phyloP scores from a whole-genome alignment of 768 basidiomycete genomes.

The Mycena vitilis region DNA sequence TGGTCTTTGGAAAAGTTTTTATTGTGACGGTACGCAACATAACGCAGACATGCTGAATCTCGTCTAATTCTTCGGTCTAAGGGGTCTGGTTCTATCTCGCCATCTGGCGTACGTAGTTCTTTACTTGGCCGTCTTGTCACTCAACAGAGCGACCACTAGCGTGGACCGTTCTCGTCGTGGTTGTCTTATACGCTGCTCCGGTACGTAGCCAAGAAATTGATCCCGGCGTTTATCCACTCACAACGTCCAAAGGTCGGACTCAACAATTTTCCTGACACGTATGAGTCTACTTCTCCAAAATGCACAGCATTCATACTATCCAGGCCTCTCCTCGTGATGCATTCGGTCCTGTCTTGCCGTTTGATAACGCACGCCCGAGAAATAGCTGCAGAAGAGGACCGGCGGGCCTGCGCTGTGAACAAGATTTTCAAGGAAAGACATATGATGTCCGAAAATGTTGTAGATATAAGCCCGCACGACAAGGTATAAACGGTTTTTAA shows the following conservation, averaged over 20 bases:
- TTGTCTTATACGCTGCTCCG: constrained; percentile 12
- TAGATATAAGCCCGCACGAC: constrained; percentile 15
- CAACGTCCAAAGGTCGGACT: background rate
- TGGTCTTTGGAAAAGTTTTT: constrained; percentile 12
- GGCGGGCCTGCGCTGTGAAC: background rate
- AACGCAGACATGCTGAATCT: background rate
- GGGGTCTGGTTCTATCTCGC: constrained; percentile 32
- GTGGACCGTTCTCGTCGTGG: background rate
- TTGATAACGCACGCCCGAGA: constrained; percentile 26
- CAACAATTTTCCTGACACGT: constrained; percentile 10
- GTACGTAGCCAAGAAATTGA: background rate
- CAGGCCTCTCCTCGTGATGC: constrained; percentile 24
- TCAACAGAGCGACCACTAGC: background rate
- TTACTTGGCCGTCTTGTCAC: background rate
- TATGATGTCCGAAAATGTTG: constrained; percentile 4
- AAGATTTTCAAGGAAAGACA: background rate
- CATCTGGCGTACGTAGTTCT: constrained; percentile 20
- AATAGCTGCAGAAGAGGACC: constrained; percentile 25
- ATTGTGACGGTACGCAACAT: constrained; percentile 24
- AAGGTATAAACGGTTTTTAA: no score
- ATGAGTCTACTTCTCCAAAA: background rate
- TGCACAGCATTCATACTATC: background rate
- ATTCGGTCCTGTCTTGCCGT: constrained; percentile 23
- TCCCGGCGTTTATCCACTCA: background rate
- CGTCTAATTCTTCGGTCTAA: background rate